Conservation (phyloP, 345 rosid genomes). For the Kandelia obovata region DNA sequence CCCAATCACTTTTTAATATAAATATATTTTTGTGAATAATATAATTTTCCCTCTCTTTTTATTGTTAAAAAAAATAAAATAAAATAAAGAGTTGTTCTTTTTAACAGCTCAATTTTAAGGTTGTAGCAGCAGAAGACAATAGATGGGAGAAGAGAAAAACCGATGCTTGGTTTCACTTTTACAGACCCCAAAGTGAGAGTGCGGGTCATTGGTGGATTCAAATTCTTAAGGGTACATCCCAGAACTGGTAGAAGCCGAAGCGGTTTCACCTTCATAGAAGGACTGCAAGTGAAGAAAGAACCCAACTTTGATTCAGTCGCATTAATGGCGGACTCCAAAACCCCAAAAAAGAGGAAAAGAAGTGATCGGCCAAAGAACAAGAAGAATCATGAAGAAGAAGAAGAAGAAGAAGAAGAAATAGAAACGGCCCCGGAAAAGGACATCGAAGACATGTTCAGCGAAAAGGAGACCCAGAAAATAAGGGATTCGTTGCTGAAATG, state of each 20-base stretch:
- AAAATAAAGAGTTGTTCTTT: background rate
- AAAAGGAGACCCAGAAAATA: constrained; percentile 45
- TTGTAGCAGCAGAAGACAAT: background rate
- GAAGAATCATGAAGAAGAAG: background rate
- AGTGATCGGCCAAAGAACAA: constrained; percentile 7
- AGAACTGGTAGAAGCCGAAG: background rate
- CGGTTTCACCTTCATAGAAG: background rate
- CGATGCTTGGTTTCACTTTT: background rate
- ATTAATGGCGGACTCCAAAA: constrained; percentile 5
- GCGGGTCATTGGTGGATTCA: constrained; percentile 2
- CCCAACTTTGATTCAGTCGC: background rate
- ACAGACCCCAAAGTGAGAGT: background rate
- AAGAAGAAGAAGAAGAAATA: background rate
- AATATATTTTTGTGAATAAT: background rate
- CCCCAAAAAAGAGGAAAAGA: constrained; percentile 6
- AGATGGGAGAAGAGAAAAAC: background rate
- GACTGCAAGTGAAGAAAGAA: background rate
- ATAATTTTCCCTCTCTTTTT: background rate
- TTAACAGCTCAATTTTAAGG: background rate
- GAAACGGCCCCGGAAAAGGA: constrained; percentile 16
- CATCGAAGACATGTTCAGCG: constrained; percentile 70
- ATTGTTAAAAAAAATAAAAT: background rate
- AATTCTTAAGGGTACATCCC: constrained; percentile 1
- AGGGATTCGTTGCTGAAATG: constrained; percentile 55
- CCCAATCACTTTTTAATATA: no score